A percentile compares a stretch with the other conserved stretches of the same genome.
Conservation (phyloP, 2,329 filamentous ascomycete species). For the Fusarium sp. region DNA sequence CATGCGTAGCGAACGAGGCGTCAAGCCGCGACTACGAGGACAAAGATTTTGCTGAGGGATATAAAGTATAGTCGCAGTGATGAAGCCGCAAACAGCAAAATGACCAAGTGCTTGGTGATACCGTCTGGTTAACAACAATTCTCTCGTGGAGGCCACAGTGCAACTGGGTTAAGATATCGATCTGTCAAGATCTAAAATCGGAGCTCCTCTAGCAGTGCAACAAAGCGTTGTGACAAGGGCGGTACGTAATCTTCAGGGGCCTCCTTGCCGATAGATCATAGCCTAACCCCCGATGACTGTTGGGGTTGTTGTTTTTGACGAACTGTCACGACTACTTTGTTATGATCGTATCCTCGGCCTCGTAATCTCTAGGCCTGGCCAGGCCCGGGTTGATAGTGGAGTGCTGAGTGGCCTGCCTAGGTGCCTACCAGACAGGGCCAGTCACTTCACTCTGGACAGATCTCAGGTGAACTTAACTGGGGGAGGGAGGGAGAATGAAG, state of each 20-base stretch:
- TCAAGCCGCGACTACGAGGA: slow-evolving; percentile 7
- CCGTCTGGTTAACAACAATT: not conserved
- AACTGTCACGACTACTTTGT: slow-evolving; percentile 19
- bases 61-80: not conserved
- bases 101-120: not conserved
- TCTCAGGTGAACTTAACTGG: slow-evolving; percentile 37
- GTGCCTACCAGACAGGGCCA: slow-evolving; percentile 14
- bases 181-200: slow-evolving; percentile 37
- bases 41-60: slow-evolving; percentile 6
- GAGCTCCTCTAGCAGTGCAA: slow-evolving; percentile 16
- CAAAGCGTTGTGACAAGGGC: slow-evolving; percentile 25
- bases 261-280: slow-evolving; percentile 25
- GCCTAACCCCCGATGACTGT: slow-evolving; percentile 14
- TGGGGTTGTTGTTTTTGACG: slow-evolving; percentile 15
- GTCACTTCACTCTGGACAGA: slow-evolving; percentile 39
- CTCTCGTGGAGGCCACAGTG: not conserved
- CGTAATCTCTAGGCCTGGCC: slow-evolving; percentile 33
- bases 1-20: slow-evolving; percentile 34
- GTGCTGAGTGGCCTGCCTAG: slow-evolving; percentile 4
- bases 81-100: slow-evolving; percentile 16
- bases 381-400: slow-evolving; percentile 12
- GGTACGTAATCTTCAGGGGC: slow-evolving; percentile 41
- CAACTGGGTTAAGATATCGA: slow-evolving; percentile 8
- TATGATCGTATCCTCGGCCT: slow-evolving; percentile 37
- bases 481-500: too few species aligned